Evolutionary conservation across 2,329 filamentous ascomycete species (phyloP).

Genomic region (Aspergillus sp.): DNA sequence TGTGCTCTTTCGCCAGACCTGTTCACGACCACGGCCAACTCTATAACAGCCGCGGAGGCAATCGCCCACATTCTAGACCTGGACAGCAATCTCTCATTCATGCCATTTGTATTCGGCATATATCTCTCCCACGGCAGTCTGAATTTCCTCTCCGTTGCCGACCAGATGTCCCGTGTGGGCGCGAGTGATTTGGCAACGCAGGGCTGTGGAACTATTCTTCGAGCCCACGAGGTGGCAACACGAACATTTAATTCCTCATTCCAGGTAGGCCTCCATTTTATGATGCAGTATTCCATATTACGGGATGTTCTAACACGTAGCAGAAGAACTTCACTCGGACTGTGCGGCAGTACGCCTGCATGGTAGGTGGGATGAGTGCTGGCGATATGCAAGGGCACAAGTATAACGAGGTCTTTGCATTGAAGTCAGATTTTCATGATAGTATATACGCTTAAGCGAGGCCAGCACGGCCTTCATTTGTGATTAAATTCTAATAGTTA

Average conservation of each 20-base stretch:
- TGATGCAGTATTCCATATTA: no score
- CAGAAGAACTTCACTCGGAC: no score
- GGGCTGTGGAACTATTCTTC: conserved; percentile 52
- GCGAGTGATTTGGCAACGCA: conserved; percentile 49
- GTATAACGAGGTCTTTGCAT: no score
- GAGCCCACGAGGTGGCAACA: conserved; percentile 53
- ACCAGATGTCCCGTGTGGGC: conserved; percentile 48
- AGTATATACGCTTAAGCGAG: no score
- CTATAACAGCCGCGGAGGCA: conserved; percentile 49
- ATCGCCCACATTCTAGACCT: conserved; percentile 48
- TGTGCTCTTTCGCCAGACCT: conserved; percentile 32
- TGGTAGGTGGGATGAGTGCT: no score
- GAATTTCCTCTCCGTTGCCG: conserved; percentile 50
- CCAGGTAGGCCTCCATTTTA: conserved; percentile 34
- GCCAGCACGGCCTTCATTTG: no score
- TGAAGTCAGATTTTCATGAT: no score
- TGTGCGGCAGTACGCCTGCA: no score
- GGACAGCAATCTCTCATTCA: conserved; percentile 54
- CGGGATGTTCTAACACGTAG: no score
- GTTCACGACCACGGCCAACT: conserved; percentile 47
- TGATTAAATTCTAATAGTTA: no score
- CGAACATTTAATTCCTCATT: conserved; percentile 53
- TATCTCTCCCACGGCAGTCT: conserved; percentile 55
- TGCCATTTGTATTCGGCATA: conserved; percentile 55
- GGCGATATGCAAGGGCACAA: no score